These are phyloP conservation scores for Moringa oleifera DNA, from an alignment of 345 rosid species.

Conservation along the genomic window DNA sequence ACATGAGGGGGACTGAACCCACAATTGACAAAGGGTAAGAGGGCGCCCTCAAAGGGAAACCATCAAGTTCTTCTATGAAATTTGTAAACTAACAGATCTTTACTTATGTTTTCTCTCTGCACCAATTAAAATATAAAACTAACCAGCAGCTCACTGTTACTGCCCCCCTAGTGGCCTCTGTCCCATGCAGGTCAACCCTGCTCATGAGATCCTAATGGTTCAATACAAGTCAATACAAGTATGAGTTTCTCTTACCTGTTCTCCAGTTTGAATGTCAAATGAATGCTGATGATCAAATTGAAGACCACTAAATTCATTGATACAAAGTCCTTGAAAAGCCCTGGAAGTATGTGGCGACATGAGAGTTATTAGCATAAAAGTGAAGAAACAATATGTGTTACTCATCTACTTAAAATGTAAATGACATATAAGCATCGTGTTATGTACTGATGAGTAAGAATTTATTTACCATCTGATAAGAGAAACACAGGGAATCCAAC, in stretches of 20 bases:
- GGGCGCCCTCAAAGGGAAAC: too few species aligned
- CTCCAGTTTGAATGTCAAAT: conserved; percentile 85
- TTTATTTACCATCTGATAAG: conserved; percentile 74
- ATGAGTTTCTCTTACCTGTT: conserved; percentile 52
- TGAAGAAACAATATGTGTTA: conserved; percentile 2
- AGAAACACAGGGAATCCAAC: conserved; percentile 90
- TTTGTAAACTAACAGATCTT: too few species aligned
- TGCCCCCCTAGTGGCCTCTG: too few species aligned
- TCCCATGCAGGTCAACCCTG: too few species aligned
- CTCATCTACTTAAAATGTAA: background rate
- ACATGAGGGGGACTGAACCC: too few species aligned
- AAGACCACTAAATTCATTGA: conserved; percentile 88
- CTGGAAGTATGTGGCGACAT: conserved; percentile 37
- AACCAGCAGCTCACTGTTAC: too few species aligned
- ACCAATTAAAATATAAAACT: background rate
- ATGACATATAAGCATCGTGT: background rate
- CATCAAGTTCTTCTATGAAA: background rate
- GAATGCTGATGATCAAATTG: conserved; percentile 73
- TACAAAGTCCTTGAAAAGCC: conserved; percentile 97
- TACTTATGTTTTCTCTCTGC: background rate
- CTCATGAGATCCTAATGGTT: too few species aligned
- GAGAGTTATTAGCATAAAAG: background rate
- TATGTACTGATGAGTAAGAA: background rate
- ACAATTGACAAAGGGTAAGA: too few species aligned
- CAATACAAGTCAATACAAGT: too few species aligned